Base-by-base conservation (phyloP, 1,284 basidiomycete genomes). In the Cystobasidium pallidum region DNA sequence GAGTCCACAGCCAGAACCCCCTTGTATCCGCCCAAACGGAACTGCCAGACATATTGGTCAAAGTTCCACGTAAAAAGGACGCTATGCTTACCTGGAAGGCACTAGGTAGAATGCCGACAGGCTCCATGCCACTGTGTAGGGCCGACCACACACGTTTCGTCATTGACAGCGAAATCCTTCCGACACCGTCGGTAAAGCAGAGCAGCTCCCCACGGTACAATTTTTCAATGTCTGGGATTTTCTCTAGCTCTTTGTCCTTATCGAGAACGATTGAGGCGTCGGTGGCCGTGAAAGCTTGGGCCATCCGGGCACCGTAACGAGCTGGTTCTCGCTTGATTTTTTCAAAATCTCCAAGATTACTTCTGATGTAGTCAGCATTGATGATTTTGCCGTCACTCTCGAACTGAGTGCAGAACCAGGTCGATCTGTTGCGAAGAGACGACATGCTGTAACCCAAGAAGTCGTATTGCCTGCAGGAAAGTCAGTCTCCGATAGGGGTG, bases 231-330 rank as follows among this genome's bases (percentile, higher is more conserved):
- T 75, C 73, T 2, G 52, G n/a, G 15, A 74, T 70, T 49, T 17
- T 86, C 84, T 70, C 83, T 79, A 77, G 74, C 58, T 49, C 80
- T 76, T 66, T 76, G 61, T 1, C 77, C 49, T 30, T 72, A 26
- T 51, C 24, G 73, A 55, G 83, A 77, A 36, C 75, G 72, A 76
- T 70, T 43, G 79, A 88, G 87, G 24, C 84, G 82, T 89, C 87
- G 1, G 91, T 92, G 0, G 88, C 88, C 0, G 89, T 90, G 77
- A 92, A 92, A 0, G 90, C 89, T 80, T 91, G 91, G 7, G 89
- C 88, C 76, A 92, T 82, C 36, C 91, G 85, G 17, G 91, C 91
- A 11, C 89, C 90, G 78, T 87, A 91, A 78, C 89, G 89, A 0
- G 90, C 89, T 6, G 90, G 90, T 41, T 82, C 84, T 58, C 78